A percentile compares a stretch with the other conserved stretches of the same genome.
Evolutionary conservation across 192 early-diverging fungal species (phyloP).

Genomic region (Gaertneriomyces sp.): DNA sequence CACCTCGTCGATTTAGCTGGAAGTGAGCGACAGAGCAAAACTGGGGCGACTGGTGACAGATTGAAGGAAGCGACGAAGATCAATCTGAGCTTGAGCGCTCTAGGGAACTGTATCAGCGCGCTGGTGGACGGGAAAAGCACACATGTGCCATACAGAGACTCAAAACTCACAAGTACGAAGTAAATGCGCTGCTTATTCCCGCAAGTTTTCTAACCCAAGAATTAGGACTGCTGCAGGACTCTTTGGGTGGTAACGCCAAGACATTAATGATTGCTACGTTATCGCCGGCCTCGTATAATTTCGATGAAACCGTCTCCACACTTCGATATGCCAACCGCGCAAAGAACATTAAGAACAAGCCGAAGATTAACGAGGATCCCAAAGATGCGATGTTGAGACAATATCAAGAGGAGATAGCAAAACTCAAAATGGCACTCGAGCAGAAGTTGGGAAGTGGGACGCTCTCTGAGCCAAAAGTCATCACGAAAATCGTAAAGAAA

Average conservation of each 20-base stretch:
- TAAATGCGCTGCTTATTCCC: neutral
- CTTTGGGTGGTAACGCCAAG: conserved; percentile 63
- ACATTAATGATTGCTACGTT: conserved; percentile 66
- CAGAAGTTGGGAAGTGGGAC: conserved; percentile 35
- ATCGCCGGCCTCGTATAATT: conserved; percentile 58
- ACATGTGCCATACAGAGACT: conserved; percentile 63
- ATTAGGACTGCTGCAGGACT: conserved; percentile 59
- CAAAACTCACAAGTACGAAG: conserved; percentile 56
- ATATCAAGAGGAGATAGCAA: conserved; percentile 61
- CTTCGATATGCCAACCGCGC: conserved; percentile 63
- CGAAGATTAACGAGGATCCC: conserved; percentile 64
- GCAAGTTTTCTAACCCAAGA: conserved; percentile 2
- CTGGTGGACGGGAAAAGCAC: conserved; percentile 60
- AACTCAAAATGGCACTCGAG: conserved; percentile 49
- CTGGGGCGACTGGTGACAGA: conserved; percentile 58
- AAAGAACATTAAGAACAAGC: conserved; percentile 67
- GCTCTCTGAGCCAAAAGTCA: conserved; percentile 28
- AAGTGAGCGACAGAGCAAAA: conserved; percentile 59
- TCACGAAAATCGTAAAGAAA: conserved; percentile 49
- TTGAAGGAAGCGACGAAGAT: conserved; percentile 66
- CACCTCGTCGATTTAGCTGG: conserved; percentile 64
- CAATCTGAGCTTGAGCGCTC: conserved; percentile 57
- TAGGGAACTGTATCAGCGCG: conserved; percentile 64
- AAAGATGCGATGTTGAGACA: conserved; percentile 65
- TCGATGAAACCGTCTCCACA: conserved; percentile 58